phyloP scores from a whole-genome alignment of 495 filamentous ascomycete species.

The Daldinia concentrica region DNA sequence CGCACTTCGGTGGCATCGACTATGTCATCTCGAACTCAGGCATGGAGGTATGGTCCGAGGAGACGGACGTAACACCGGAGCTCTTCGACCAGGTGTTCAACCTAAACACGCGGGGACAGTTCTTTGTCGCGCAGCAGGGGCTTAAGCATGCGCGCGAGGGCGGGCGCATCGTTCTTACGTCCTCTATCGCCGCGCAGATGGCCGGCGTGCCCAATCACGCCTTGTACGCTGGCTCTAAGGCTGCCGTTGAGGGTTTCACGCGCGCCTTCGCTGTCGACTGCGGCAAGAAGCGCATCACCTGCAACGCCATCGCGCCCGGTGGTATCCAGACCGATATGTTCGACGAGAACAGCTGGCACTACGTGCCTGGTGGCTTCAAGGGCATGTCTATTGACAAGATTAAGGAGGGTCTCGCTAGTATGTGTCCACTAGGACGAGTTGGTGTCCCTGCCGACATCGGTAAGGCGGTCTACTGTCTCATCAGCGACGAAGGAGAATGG shows the following conservation, averaged over 20 bases:
- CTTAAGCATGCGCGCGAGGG: constrained; percentile 69
- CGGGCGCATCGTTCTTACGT: constrained; percentile 70
- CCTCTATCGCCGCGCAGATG: constrained; percentile 70
- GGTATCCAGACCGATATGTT: constrained; percentile 78
- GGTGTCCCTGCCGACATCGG: constrained; percentile 65
- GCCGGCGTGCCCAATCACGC: constrained; percentile 71
- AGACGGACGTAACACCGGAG: constrained; percentile 76
- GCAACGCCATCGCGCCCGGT: constrained; percentile 72
- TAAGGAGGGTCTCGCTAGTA: constrained; percentile 54
- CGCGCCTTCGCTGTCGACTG: constrained; percentile 64
- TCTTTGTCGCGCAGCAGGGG: constrained; percentile 79
- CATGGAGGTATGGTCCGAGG: constrained; percentile 68
- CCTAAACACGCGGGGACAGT: constrained; percentile 81
- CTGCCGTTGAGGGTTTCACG: constrained; percentile 66
- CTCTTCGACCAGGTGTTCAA: constrained; percentile 82
- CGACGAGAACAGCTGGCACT: constrained; percentile 68
- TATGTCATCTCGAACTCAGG: constrained; percentile 78
- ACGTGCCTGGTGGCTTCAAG: constrained; percentile 64
- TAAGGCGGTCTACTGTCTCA: constrained; percentile 63
- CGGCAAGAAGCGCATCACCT: constrained; percentile 61
- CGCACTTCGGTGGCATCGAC: constrained; percentile 66
- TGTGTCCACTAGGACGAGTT: constrained; percentile 62
- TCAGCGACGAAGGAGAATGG: constrained; percentile 67
- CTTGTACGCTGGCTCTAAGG: constrained; percentile 68
- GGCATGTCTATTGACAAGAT: constrained; percentile 47